Base-by-base conservation (phyloP, 257 asterid genomes). In the Nicotiana otophora region DNA sequence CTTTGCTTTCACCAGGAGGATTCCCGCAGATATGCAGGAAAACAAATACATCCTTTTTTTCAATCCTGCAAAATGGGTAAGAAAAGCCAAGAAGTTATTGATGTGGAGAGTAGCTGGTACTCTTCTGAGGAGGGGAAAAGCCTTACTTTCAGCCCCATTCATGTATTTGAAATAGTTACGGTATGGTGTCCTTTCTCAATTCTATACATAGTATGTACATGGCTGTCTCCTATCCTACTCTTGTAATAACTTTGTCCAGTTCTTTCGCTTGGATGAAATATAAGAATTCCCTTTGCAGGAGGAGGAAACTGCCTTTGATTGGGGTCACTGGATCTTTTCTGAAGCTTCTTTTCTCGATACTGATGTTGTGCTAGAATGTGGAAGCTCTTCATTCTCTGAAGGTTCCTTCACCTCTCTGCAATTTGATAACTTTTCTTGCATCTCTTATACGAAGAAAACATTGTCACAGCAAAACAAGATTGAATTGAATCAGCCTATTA, bases 11-110 rank as follows among this genome's bases (percentile, higher is more conserved):
- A 5, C 70, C 90, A 96, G 99, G 99, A 94, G 89, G 90, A 91
- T 87, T 91, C 95, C 15, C 92, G 97, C 51, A 85, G 94, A 76
- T 96, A 88, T 90, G 89, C 97, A 77, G 99, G 98, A 85, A 88
- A 86, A 87, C 92, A 93, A 91, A 87, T 93, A 23, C 98, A 96
- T 93, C 99, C 98, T 14, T 93, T 96, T 92, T 96, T 96, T 86
- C 87, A 86, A 55, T 90, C 93, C 75, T 10, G 88, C 88, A 94
- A 93, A 89, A 88, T 86, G 80, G 93, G 88, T 39, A 94, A 92
- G 88, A 62, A 84, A 83, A 87, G 86, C 85, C 93, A 90, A 88
- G 92, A 88, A 76, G 84, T 84, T 74, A 87, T 80, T 86, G 91
- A 88, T 69, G 67, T 89, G 84, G 95, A 88, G 82, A 87, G 80